Conservation (phyloP, 23 red algal species). For the Gracilariopsis chorda region DNA sequence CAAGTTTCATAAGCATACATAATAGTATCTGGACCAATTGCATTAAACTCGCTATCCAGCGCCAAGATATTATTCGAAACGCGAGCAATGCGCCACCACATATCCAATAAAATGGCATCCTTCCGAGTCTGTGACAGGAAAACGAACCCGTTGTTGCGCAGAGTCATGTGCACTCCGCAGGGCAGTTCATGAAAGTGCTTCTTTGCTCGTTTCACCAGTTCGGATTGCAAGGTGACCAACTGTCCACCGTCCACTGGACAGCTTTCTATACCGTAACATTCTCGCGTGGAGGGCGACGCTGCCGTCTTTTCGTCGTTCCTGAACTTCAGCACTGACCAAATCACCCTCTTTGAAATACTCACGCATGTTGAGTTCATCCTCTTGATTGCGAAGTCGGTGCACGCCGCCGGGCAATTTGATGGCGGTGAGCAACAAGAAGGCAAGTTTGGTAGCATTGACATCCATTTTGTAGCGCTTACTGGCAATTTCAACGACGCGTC, state of each 20-base stretch:
- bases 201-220: slow-evolving; percentile 82
- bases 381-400: slow-evolving; percentile 82
- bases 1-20: slow-evolving; percentile 50
- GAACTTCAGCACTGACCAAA: slow-evolving; percentile 90
- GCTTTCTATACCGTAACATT: slow-evolving; percentile 69
- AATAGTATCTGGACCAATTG: slow-evolving; percentile 83
- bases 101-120: background rate
- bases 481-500: slow-evolving; percentile 75
- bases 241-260: slow-evolving; percentile 53
- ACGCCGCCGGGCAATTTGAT: slow-evolving; percentile 88
- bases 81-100: slow-evolving; percentile 45
- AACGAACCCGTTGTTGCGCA: slow-evolving; percentile 95
- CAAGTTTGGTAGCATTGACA: slow-evolving; percentile 78
- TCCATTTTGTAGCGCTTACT: slow-evolving; percentile 81
- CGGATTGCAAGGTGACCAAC: slow-evolving; percentile 71
- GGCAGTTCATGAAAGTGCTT: slow-evolving; percentile 75
- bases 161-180: slow-evolving; percentile 69
- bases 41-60: slow-evolving; percentile 71
- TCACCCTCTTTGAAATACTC: slow-evolving; percentile 83
- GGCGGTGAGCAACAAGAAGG: slow-evolving; percentile 80
- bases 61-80: slow-evolving; percentile 78
- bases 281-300: slow-evolving; percentile 89
- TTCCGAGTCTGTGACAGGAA: slow-evolving; percentile 58
- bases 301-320: slow-evolving; percentile 87
- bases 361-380: slow-evolving; percentile 98